Conservation (phyloP, 352 stramenopile genomes). For the Globisporangium megalacanthum region DNA sequence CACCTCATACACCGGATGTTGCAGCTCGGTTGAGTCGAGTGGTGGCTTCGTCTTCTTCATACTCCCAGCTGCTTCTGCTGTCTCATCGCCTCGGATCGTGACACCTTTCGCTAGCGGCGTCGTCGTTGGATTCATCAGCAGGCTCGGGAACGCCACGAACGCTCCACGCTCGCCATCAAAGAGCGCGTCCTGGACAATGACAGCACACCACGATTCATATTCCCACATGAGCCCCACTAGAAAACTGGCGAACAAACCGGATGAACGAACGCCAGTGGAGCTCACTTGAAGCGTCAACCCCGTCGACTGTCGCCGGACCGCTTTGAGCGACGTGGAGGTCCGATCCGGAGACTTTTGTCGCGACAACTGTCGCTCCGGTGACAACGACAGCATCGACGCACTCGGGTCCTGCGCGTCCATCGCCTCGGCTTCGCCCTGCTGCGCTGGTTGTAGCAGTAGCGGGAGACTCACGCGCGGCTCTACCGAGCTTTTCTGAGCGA, state of each 20-base stretch:
- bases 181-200: slow-evolving; percentile 8
- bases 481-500: slow-evolving; percentile 26
- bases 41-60: too few relatives aligned
- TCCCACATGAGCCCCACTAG: too few relatives aligned
- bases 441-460: neutral
- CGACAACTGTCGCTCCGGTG: slow-evolving; percentile 1
- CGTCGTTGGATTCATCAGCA: slow-evolving; percentile 35
- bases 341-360: slow-evolving; percentile 1
- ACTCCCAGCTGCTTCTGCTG: neutral
- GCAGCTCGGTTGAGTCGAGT: too few relatives aligned
- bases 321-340: neutral
- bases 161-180: slow-evolving; percentile 35
- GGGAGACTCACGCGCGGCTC: slow-evolving; percentile 38
- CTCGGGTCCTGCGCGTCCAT: neutral
- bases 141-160: slow-evolving; percentile 33
- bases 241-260: neutral
- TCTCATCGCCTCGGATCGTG: slow-evolving; percentile 21
- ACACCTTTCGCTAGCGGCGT: slow-evolving; percentile 45
- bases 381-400: neutral
- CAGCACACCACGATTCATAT: neutral
- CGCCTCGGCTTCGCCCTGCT: neutral
- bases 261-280: neutral
- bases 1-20: too few relatives aligned
- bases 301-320: neutral
- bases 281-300: slow-evolving; percentile 1